Percentiles rank a stretch among this genome's conserved stretches.
Conservation (phyloP, 306 rosid genomes). For the Carpinus viminea region DNA sequence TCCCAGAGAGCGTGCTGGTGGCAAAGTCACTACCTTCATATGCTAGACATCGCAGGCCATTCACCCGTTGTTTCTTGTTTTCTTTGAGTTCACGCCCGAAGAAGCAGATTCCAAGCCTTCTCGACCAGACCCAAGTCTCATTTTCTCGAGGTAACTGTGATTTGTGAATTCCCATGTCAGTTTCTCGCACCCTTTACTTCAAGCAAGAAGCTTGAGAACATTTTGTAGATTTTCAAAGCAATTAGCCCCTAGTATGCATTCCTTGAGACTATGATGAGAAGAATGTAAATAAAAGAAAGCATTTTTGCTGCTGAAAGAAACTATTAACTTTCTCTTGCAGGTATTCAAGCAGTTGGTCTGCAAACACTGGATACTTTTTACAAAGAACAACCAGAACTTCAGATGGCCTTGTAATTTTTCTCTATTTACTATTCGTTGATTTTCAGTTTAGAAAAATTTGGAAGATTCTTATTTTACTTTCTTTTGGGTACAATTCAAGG, state of each 20-base stretch:
- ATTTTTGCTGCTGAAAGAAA: slow-evolving; percentile 14
- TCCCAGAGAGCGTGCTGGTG: slow-evolving; percentile 40
- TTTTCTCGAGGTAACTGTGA: slow-evolving; percentile 35
- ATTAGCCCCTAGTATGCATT: not conserved
- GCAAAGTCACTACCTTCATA: slow-evolving; percentile 37
- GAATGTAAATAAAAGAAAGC: not conserved
- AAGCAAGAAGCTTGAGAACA: not conserved
- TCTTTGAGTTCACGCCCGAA: slow-evolving; percentile 35
- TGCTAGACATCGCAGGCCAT: slow-evolving; percentile 43
- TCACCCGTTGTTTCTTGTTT: slow-evolving; percentile 28
- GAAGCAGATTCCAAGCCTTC: slow-evolving; percentile 38
- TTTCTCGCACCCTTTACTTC: not conserved
- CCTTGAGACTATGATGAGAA: not conserved
- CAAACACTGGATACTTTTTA: slow-evolving; percentile 30
- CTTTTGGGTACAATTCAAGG: not conserved
- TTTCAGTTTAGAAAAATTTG: not conserved
- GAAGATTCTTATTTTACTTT: not conserved
- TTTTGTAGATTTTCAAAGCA: not conserved
- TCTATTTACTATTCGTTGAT: not conserved
- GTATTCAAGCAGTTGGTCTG: slow-evolving; percentile 28
- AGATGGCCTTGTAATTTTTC: slow-evolving; percentile 36
- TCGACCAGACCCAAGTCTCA: slow-evolving; percentile 32
- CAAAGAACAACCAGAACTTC: slow-evolving; percentile 28
- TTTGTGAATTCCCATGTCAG: slow-evolving; percentile 1
- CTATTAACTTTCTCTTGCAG: slow-evolving; percentile 35